Base-by-base conservation (phyloP, 1,139 yeast species). In the Taiozyma sp. region DNA sequence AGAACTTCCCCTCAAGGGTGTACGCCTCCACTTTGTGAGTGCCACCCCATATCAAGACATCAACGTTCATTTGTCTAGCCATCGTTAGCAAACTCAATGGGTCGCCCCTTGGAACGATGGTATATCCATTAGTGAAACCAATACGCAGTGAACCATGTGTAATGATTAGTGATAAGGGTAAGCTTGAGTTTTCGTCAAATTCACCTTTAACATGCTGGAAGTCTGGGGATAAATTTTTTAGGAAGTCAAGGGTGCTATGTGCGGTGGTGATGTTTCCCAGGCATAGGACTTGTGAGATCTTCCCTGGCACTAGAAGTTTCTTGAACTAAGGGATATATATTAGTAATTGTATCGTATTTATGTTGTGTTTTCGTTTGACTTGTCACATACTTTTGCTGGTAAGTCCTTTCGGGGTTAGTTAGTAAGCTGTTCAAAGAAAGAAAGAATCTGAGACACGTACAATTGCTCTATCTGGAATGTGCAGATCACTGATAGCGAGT, bases 1-100 rank as follows among this genome's bases (percentile, higher is more conserved):
- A 93, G 68, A 92, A 90, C 70, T 89, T 90, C 30, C 96, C 96
- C 59, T 91, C 98, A 54, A 92, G 73, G 12, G 95, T 89, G 64
- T 90, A 93, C 0, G 97, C 97, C 65, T 93, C 98, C 8, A 90
- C 96, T 57, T 83, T 81, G 66, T 90, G 96, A 2, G 96, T 85
- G 0, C 97, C 96, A n/a, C 98, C 98, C 89, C 96, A 90, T n/a
- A 93, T 75, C 61, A 93, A 74, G 10, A 93, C 79, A 68, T 93
- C 98, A 45, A 89, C 98, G 65, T 92, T 96, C 74, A 92, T 74
- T 69, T 91, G 93, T 54, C 99, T 76, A 0, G 99, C 97, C 54
- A 88, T 78, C 1, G 87, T 81, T 60, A 89, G 75, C 53, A 93
- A 74, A 45, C 96, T 84, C 61, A 92, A 80, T 4, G 97, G 96